Conservation (phyloP, 1,284 basidiomycete genomes). For the Nidula niveotomentosa region DNA sequence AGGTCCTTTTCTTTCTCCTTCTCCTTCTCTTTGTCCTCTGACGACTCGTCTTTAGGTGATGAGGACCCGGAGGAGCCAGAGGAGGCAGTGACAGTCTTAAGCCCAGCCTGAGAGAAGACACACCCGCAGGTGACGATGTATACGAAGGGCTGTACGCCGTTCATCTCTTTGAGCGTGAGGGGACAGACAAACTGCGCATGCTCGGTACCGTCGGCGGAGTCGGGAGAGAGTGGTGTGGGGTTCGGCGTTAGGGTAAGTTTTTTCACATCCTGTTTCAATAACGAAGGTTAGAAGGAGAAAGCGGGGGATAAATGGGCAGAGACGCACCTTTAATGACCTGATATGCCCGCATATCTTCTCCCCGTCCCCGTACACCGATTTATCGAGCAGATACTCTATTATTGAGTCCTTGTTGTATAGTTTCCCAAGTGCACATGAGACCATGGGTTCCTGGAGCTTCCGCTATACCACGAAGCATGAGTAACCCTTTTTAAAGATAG, state of each 20-base stretch:
- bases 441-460: conserved; percentile 61
- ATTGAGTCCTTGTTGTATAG: conserved; percentile 94
- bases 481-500: too few relatives aligned
- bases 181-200: conserved; percentile 83
- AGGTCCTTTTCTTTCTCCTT: conserved; percentile 32
- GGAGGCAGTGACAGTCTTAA: conserved; percentile 57
- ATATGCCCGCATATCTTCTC: conserved; percentile 87
- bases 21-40: conserved; percentile 23
- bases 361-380: conserved; percentile 76
- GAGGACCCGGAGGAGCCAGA: conserved; percentile 25
- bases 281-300: background rate
- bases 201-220: conserved; percentile 37
- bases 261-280: conserved; percentile 69
- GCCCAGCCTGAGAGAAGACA: conserved; percentile 77
- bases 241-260: conserved; percentile 80
- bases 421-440: conserved; percentile 88
- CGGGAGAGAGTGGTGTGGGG: conserved; percentile 41
- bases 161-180: conserved; percentile 91
- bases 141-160: conserved; percentile 84
- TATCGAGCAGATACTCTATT: conserved; percentile 84
- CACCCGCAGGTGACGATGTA: conserved; percentile 89
- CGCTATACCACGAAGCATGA: too few relatives aligned
- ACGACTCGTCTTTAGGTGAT: conserved; percentile 15
- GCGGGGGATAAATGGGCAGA: background rate
- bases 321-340: conserved; percentile 78